Evolutionary conservation across 2,329 filamentous ascomycete species (phyloP).

Genomic region (Trichoderma oligosporum): DNA sequence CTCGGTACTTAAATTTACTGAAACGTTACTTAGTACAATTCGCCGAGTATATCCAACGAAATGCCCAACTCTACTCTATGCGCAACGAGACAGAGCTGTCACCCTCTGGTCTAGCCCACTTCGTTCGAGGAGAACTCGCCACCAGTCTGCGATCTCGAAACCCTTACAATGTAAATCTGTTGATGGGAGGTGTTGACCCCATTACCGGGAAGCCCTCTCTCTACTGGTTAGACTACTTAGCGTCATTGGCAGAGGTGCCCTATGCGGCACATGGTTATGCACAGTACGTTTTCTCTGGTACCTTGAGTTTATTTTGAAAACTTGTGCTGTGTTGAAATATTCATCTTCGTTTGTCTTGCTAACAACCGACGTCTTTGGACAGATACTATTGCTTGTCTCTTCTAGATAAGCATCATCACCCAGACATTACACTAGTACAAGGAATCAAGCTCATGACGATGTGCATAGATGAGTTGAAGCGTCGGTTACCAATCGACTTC

Average conservation of each 20-base stretch:
- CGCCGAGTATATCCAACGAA: constrained; percentile 98
- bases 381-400: constrained; percentile 98
- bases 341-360: neutral
- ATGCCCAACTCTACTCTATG: constrained; percentile 97
- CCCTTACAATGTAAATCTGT: constrained; percentile 94
- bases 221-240: constrained; percentile 98
- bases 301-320: neutral
- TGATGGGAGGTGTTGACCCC: constrained; percentile 89
- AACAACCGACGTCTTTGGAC: constrained; percentile 6
- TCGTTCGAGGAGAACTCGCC: constrained; percentile 90
- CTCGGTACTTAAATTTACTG: constrained; percentile 21
- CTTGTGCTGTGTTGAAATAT: neutral
- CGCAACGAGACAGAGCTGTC: constrained; percentile 91
- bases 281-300: constrained; percentile 58
- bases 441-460: constrained; percentile 89
- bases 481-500: constrained; percentile 96
- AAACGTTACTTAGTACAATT: constrained; percentile 76
- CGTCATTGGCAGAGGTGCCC: constrained; percentile 78
- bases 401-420: constrained; percentile 97
- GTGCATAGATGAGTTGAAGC: constrained; percentile 96
- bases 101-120: constrained; percentile 83
- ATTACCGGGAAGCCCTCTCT: constrained; percentile 87
- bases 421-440: constrained; percentile 82
- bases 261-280: constrained; percentile 98
- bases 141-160: constrained; percentile 84